Base-by-base conservation (phyloP, 257 asterid genomes). In the Penstemon davidsonii region DNA sequence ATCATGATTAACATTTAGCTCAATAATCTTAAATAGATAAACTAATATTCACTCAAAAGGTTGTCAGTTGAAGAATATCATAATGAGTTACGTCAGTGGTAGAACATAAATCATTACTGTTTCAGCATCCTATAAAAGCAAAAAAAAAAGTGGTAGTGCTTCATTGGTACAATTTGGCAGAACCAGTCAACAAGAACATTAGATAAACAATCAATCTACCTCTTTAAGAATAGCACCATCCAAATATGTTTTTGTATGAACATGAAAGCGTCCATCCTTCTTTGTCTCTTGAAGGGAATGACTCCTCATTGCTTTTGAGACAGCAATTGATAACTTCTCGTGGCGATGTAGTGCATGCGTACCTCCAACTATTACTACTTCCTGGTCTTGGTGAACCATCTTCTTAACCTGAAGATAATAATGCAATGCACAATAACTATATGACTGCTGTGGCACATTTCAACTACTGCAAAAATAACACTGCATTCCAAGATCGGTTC, bases 151-250 rank as follows among this genome's bases (percentile, higher is more conserved):
- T 18, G 36, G 43, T 59, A 51, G 33, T 59, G 50, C 68, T 43
- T 61, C 15, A 59, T 71, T 25, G 25, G 57, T 59, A 58, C 41
- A 71, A 73, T 55, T 64, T 69, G 60, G 38, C 54, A 72, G 58
- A 59, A 36, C 59, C 13, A 64, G 19, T 42, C 43, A 67, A 55
- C 46, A 9, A 15, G 50, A 62, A 58, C 49, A 62, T 18, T 25
- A 41, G 54, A 66, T 54, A 13, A 50, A 6, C 38, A 50, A 56
- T 70, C 71, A 75, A 67, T 71, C 44, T 55, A 88, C 99, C 88
- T 94, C 97, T 82, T 87, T 94, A 61, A 94, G 96, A 76, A 94
- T 87, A 64, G 99, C 94, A 70, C 99, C 99, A 84, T 94, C 97
- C 81, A 94, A 77, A 85, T 85, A 91, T 50, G 95, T 94, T 84